These are phyloP conservation scores for Pelargonium fulgidum DNA, from an alignment of 441 rosid species.

Conservation along the genomic window DNA sequence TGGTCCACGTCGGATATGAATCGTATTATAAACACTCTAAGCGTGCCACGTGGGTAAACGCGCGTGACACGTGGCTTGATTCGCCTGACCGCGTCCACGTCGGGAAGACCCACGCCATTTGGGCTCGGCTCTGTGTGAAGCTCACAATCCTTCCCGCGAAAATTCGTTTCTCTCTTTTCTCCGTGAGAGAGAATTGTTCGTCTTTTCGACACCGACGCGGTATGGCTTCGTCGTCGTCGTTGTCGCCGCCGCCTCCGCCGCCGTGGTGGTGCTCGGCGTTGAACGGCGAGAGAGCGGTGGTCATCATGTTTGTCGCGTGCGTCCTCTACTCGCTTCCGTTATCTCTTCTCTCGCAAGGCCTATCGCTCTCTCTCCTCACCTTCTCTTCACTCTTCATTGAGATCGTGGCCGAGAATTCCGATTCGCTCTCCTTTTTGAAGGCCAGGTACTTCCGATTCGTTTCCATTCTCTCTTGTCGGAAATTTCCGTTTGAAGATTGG, in stretches of 20 bases:
- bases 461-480: background rate
- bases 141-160: conserved; percentile 8
- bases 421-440: conserved; percentile 40
- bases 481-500: background rate
- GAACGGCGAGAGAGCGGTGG: conserved; percentile 84
- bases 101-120: no score
- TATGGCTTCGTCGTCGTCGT: conserved; percentile 24
- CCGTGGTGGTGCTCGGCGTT: conserved; percentile 22
- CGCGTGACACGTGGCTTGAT: conserved; percentile 2
- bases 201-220: background rate
- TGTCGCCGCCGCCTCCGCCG: conserved; percentile 19
- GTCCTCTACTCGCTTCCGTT: conserved; percentile 50
- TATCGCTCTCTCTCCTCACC: conserved; percentile 52
- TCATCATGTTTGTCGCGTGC: conserved; percentile 42
- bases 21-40: no score
- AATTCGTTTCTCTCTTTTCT: conserved; percentile 7
- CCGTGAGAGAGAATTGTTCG: background rate
- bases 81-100: conserved; percentile 2
- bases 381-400: conserved; percentile 58
- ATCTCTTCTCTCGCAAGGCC: conserved; percentile 59
- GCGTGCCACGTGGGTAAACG: no score
- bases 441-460: conserved; percentile 38
- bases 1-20: background rate
- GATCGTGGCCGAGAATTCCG: conserved; percentile 44
- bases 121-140: conserved; percentile 9